Evolutionary conservation across 2,329 filamentous ascomycete species (phyloP).

Genomic region (Penicillium griseofulvum): DNA sequence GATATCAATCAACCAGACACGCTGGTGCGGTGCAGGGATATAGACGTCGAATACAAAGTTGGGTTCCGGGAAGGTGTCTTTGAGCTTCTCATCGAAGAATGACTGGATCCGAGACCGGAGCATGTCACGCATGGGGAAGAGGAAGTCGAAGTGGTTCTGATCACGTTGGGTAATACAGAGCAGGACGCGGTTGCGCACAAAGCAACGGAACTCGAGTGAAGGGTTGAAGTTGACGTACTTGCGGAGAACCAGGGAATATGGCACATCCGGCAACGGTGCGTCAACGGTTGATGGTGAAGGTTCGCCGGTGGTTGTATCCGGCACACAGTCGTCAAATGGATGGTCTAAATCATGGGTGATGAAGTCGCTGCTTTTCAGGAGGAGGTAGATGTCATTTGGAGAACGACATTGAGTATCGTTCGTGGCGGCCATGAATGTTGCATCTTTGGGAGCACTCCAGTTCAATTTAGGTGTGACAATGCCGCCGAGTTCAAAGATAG

Average conservation of each 20-base stretch:
- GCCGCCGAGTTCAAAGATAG: slow-evolving; percentile 78
- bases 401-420: slow-evolving; percentile 90
- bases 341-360: slow-evolving; percentile 91
- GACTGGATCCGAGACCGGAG: slow-evolving; percentile 67
- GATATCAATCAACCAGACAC: slow-evolving; percentile 85
- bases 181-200: slow-evolving; percentile 77
- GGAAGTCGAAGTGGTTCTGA: slow-evolving; percentile 84
- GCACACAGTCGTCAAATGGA: slow-evolving; percentile 74
- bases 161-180: slow-evolving; percentile 86
- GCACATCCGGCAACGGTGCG: slow-evolving; percentile 49
- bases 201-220: slow-evolving; percentile 90
- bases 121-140: slow-evolving; percentile 64
- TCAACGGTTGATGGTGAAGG: slow-evolving; percentile 6
- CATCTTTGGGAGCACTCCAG: slow-evolving; percentile 96
- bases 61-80: slow-evolving; percentile 75
- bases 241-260: slow-evolving; percentile 78
- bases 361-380: slow-evolving; percentile 93
- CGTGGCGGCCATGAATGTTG: slow-evolving; percentile 80
- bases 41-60: slow-evolving; percentile 93
- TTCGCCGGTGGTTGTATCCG: slow-evolving; percentile 30
- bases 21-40: slow-evolving; percentile 70
- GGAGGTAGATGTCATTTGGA: slow-evolving; percentile 87
- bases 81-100: slow-evolving; percentile 74
- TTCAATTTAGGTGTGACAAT: slow-evolving; percentile 90
- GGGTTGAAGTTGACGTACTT: slow-evolving; percentile 88